Percentiles rank a stretch among this genome's conserved stretches.
Evolutionary conservation across 1,284 basidiomycete species (phyloP).

Genomic region (Taiwanofungus camphoratus): DNA sequence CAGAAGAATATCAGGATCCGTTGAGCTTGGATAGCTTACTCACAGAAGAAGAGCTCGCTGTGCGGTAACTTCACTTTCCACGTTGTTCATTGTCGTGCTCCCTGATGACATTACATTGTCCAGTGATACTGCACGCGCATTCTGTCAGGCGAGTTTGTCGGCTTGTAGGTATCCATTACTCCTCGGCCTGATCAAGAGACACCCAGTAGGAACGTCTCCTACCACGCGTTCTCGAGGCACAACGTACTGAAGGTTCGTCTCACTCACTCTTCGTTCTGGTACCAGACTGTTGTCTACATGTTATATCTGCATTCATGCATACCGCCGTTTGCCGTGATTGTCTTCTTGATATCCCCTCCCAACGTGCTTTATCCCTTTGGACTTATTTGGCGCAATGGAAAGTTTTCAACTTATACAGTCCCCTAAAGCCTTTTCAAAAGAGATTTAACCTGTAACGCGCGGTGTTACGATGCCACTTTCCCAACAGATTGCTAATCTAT

Average conservation of each 20-base stretch:
- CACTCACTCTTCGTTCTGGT: conserved; percentile 17
- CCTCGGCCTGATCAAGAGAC: neutral
- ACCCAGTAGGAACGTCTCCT: conserved; percentile 65
- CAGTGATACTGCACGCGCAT: conserved; percentile 80
- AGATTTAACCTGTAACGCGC: too few relatives aligned
- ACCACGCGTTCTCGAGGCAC: conserved; percentile 82
- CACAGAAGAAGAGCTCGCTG: conserved; percentile 87
- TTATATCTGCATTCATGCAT: too few relatives aligned
- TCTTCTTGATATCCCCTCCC: too few relatives aligned
- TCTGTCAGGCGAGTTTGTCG: conserved; percentile 71
- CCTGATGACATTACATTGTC: neutral
- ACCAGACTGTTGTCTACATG: too few relatives aligned
- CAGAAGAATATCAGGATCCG: conserved; percentile 54
- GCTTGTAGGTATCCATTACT: neutral
- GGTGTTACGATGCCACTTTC: too few relatives aligned
- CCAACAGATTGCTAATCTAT: too few relatives aligned
- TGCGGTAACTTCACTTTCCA: conserved; percentile 52
- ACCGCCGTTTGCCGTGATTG: too few relatives aligned
- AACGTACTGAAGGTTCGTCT: conserved; percentile 89
- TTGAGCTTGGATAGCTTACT: conserved; percentile 71
- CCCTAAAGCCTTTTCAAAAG: too few relatives aligned
- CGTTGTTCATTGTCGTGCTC: conserved; percentile 5
- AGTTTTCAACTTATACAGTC: too few relatives aligned
- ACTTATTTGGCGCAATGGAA: too few relatives aligned
- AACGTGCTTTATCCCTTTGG: too few relatives aligned